Evolutionary conservation across 1,284 basidiomycete species (phyloP), one percentile per base, ranked within the genome.

Genomic region (Ustilago cynodontis): DNA sequence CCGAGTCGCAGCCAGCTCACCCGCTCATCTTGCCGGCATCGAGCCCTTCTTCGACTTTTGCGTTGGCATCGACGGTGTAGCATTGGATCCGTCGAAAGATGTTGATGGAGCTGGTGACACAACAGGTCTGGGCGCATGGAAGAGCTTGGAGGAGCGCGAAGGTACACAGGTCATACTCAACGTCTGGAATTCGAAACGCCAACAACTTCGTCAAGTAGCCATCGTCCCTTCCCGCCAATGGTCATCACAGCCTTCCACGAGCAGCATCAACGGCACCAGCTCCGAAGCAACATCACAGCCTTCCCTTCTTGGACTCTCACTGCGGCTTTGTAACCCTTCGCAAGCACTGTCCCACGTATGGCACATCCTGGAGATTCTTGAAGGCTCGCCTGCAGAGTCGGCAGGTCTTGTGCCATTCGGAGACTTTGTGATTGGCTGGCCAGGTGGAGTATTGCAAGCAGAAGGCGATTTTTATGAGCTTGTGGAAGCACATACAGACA

Each of bases 41-140:
- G 95, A 98, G 83, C 93, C 95, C 0, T 97, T 95, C 88, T 99
- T 99, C 84, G 96, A 98, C 88, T 98, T 97, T 86, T 90, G 98
- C 35, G 91, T 98, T 45, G 96, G 95, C 18, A 93, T 95, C 66
- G 91, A 94, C 84, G 83, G 82, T 4, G 72, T 70, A 16, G 78
- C 83, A 13, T 71, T 85, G 13, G 74, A 79, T 39, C 77, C 79
- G n/a, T 59, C 77, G 18, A 72, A 59, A 31, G 73, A 78, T 50
- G 65, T 80, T 9, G 78, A 78, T 39, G 71, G 71, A n/a, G 62
- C 64, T 11, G 53, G 63, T 37, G 62, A 77, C 10, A 56, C 60
- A 1, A 63, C 80, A 9, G 82, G 78, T 2, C 33, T 80, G 28
- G 79, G 78, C 2, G 82, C 78, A 8, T 85, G 82, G 82, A 77